Evolutionary conservation across 1,139 yeast genomes (phyloP).

Genomic region (Barnettozyma hawaiiensis): DNA sequence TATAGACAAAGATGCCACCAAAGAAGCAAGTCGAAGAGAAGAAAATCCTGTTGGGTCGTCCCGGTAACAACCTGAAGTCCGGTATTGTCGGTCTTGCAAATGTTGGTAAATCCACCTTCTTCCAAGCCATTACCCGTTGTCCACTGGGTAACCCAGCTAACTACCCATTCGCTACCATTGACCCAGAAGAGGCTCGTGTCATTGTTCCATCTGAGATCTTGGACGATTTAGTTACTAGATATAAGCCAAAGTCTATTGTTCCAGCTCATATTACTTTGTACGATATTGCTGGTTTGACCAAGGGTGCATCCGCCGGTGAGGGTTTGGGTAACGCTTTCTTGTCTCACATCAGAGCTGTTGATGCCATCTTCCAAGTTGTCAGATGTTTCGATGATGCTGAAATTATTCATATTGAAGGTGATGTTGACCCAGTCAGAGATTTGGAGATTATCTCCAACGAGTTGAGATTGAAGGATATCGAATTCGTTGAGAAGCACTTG

Average conservation of each 20-base stretch:
- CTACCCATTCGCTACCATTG: conserved; percentile 97
- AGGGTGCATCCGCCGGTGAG: conserved; percentile 97
- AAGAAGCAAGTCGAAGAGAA: conserved; percentile 88
- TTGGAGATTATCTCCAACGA: conserved; percentile 89
- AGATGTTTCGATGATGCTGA: conserved; percentile 98
- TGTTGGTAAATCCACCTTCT: conserved; percentile 91
- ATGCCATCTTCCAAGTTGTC: conserved; percentile 96
- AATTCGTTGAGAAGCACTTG: conserved; percentile 85
- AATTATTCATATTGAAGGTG: conserved; percentile 96
- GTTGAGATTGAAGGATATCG: conserved; percentile 93
- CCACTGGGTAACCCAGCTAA: conserved; percentile 98
- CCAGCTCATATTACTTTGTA: conserved; percentile 93
- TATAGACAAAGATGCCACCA: conserved; percentile 68
- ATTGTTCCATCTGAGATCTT: conserved; percentile 92
- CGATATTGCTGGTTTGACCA: conserved; percentile 97
- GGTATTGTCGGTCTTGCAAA: conserved; percentile 98
- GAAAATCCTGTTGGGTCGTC: conserved; percentile 91
- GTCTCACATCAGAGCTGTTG: conserved; percentile 96
- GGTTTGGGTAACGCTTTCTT: conserved; percentile 98
- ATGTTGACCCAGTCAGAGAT: conserved; percentile 93
- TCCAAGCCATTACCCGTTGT: conserved; percentile 83
- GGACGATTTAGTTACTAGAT: conserved; percentile 64
- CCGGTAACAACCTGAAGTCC: conserved; percentile 93
- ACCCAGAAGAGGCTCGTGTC: conserved; percentile 98
- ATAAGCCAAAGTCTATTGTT: conserved; percentile 80